Evolutionary conservation across 495 filamentous ascomycete species (phyloP), one percentile per base, ranked within the genome.

Genomic region (Xylaria palmicola): DNA sequence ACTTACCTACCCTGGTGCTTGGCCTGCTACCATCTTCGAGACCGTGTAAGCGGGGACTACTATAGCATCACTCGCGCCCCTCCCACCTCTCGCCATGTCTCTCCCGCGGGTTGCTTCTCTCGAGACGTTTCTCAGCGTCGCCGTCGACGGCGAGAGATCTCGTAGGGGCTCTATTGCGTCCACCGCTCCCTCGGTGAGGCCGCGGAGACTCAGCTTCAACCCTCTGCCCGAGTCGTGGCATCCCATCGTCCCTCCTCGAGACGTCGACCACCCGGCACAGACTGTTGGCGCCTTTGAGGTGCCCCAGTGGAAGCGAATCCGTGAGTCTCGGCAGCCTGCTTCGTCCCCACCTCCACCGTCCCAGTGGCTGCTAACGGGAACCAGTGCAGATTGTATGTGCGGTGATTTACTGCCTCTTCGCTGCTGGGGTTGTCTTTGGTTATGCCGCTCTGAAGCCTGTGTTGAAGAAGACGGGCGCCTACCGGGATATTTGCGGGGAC

Each of bases 371-470:
- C 48, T 68, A 51, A 60, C 50, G 32, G 52, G 30, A 43, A 40
- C 22, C 55, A 84, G 81, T 83, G 61, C 88, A 91, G 73, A 83
- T 91, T 20, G 70, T 71, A 13, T 73, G 84, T 39, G 87, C 88
- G 13, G 88, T 93, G 1, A 64, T 92, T 1, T 93, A 91, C 72
- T 96, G 91, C 74, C 84, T 97, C 40, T 80, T 95, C 39, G 83
- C 90, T 1, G 89, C 91, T 9, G 91, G 91, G 9, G 72, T 91
- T 40, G 87, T 95, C 19, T 95, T 95, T 68, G 88, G 89, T 24
- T 95, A 90, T 72, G 91, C 91, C 32, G 91, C 91, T 36, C 73
- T 95, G 56, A 95, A 95, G 68, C 90, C 91, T 1, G 86, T 93
- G 3, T 75, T 95, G 55, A 88, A 93, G 54, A 70, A 77, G 53